Base-by-base conservation (phyloP, 306 rosid species). In the Biancaea sappan region DNA sequence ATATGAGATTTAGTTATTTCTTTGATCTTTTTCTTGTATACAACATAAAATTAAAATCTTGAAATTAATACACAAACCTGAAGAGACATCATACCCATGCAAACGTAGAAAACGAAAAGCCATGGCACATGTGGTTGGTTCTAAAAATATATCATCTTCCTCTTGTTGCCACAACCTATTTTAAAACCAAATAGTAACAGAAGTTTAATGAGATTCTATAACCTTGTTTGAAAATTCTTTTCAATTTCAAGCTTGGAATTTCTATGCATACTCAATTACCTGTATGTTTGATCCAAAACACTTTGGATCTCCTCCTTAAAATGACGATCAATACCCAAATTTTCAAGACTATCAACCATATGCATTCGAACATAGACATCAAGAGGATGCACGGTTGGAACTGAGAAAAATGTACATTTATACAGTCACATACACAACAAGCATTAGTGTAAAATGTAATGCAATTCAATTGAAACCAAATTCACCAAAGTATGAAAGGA, bases 41-140 rank as follows among this genome's bases (percentile, higher is more conserved):
- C 48, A 28, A 13, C 57, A 51, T 3, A 0, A 10, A 25, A 56
- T 24, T 28, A 2, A 56, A 64, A 22, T 6, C 2, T 15, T 22
- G n/a, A n/a, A n/a, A n/a, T n/a, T n/a, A n/a, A n/a, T n/a, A n/a
- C 69, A 9, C 44, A 80, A 26, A 84, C 89, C 94, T 76, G 96
- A 86, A 81, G 90, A 89, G 37, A 94, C 94, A 77, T 91, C 89
- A 65, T 87, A 94, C 71, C 92, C 94, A 65, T 85, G 72, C 26
- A 85, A 74, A 22, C 91, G 90, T 70, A 91, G 71, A 22, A 91
- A 50, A 16, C 91, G 94, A 77, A 94, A 94, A 53, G 98, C 96
- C 87, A 88, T 77, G 38, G 98, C 96, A 57, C 94, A 88, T 21
- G 89, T 89, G 46, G 92, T 78, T 34, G 90, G 73, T 61, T 91